These are phyloP conservation scores for Solanum commersonii DNA, from an alignment of 257 asterid species.

Conservation along the genomic window DNA sequence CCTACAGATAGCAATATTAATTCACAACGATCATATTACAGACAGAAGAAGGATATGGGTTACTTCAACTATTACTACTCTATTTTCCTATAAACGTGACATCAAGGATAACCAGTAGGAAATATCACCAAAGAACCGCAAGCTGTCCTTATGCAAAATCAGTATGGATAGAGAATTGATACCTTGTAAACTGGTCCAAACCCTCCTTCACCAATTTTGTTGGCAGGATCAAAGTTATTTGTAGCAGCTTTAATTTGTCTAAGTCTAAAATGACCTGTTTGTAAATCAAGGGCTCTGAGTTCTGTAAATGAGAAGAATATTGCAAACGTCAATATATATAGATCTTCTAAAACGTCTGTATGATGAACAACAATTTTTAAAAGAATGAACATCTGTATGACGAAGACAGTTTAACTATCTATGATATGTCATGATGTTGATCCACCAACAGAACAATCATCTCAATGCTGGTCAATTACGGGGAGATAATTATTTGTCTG, in stretches of 20 bases:
- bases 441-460: background rate
- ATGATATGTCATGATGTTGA: background rate
- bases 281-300: slow-evolving; percentile 30
- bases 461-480: background rate
- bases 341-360: background rate
- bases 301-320: slow-evolving; percentile 9
- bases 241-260: slow-evolving; percentile 38
- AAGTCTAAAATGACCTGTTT: slow-evolving; percentile 32
- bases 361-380: background rate
- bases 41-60: background rate
- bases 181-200: slow-evolving; percentile 46
- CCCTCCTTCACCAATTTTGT: slow-evolving; percentile 45
- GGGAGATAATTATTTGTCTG: background rate
- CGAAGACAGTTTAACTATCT: background rate
- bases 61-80: background rate
- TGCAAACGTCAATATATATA: background rate
- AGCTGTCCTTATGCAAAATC: background rate
- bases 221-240: slow-evolving; percentile 23
- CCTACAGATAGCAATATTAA: slow-evolving; percentile 8
- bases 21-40: background rate
- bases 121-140: background rate
- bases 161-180: background rate
- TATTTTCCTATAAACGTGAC: background rate
- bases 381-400: background rate
- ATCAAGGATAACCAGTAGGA: background rate